Base-by-base conservation (phyloP, 148 eudicot genomes). In the Rhododendron williamsianum region DNA sequence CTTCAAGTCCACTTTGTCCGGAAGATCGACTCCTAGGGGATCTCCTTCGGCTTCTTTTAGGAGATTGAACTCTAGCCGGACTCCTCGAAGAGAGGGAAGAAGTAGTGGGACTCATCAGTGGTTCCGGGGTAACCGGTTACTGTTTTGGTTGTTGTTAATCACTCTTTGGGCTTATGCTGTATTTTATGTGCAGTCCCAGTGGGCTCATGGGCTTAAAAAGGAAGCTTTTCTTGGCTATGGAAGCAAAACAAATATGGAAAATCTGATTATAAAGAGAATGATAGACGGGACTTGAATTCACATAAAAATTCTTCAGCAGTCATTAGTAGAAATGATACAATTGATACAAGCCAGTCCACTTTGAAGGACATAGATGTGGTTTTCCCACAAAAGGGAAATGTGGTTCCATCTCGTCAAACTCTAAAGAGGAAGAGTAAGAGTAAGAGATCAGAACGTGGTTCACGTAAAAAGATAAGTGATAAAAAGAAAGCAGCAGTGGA, bases 131-230 rank as follows among this genome's bases (percentile, higher is more conserved):
- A 91, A 91, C 88, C 92, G 93, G 73, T 82, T 97, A 82, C 93
- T 94, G 76, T 93, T 95, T 69, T 97, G 98, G 99, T 88, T 97
- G 92, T 92, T 97, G 90, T 87, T 97, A 90, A 95, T 97, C 83
- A 97, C 99, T 88, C 90, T 97, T 71, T 97, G 99, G 99, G 90
- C 96, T 30, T 97, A 97, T 89, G 99, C 93, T 73, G 99, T 96
- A 71, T 97, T 97, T 84, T 95, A 94, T 84, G 85, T 97, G 38
- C 99, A 97, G 92, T 97, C 99, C 5, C 95, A 89, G 85, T 97
- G 99, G 99, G 99, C 99, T 78, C 98, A 97, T 86, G 93, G 90
- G 43, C 94, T 95, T 58, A 93, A 93, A 21, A 91, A 89, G 86
- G 98, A 91, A 86, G 92, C 90, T 72, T 87, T 91, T 13, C 89